Conservation (phyloP, 2,329 filamentous ascomycete species). For the Eurotiales sp. region DNA sequence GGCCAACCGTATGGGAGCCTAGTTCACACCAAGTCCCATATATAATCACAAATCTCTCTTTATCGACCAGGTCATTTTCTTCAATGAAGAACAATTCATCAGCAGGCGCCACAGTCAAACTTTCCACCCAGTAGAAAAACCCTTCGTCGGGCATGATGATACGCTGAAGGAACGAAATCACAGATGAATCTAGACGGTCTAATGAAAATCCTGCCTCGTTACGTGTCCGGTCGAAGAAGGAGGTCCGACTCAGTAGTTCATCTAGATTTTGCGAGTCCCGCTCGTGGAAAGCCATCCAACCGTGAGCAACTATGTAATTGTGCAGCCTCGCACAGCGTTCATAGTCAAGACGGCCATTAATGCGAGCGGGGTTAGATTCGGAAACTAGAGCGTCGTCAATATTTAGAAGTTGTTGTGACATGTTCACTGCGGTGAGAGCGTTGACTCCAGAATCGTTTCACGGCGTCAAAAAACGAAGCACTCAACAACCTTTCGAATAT, state of each 20-base stretch:
- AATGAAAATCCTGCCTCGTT: background rate
- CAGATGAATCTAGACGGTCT: background rate
- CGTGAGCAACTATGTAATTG: slow-evolving; percentile 22
- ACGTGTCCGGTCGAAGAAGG: slow-evolving; percentile 10
- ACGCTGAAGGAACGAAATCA: slow-evolving; percentile 16
- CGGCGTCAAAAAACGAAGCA: too few species aligned
- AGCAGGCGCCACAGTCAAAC: background rate
- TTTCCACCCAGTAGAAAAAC: background rate
- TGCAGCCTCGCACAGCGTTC: slow-evolving; percentile 20
- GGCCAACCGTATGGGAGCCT: slow-evolving; percentile 14
- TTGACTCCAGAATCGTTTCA: too few species aligned
- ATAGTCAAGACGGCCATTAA: background rate
- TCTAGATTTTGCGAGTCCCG: slow-evolving; percentile 11
- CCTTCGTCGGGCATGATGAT: slow-evolving; percentile 13
- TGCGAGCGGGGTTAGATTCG: background rate
- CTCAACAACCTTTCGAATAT: too few species aligned
- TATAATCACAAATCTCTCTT: slow-evolving; percentile 14
- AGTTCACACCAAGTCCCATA: slow-evolving; percentile 15
- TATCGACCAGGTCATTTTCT: background rate
- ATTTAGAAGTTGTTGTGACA: too few species aligned
- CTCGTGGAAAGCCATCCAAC: slow-evolving; percentile 18
- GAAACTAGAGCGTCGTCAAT: slow-evolving; percentile 8
- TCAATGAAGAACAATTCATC: background rate
- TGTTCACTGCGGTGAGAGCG: too few species aligned
- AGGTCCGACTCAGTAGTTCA: background rate